Percentiles rank a stretch among this genome's conserved stretches.
These are phyloP conservation scores for Phyllosticta paracitricarpa DNA, from an alignment of 2,329 filamentous ascomycete genomes.

Conservation along the genomic window DNA sequence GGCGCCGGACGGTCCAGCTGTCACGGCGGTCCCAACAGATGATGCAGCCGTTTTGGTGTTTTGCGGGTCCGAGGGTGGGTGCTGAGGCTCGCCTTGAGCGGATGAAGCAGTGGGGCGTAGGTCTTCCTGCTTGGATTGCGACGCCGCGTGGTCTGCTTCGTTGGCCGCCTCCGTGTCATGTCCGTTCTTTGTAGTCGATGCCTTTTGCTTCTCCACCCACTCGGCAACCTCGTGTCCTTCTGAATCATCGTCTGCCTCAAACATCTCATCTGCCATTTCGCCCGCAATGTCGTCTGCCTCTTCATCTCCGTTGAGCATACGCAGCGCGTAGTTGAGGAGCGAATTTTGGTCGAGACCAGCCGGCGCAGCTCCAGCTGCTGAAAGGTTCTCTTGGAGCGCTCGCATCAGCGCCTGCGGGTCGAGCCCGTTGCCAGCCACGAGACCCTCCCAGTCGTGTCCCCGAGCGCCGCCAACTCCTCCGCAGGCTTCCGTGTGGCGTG, in stretches of 20 bases:
- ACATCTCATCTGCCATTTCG: constrained; percentile 33
- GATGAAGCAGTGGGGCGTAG: constrained; percentile 5
- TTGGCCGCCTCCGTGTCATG: neutral
- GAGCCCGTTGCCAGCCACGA: constrained; percentile 12
- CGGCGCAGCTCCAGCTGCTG: constrained; percentile 23
- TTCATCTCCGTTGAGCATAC: constrained; percentile 34
- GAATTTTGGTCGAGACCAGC: constrained; percentile 31
- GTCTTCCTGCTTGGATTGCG: neutral
- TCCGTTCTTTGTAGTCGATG: constrained; percentile 14
- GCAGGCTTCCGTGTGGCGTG: constrained; percentile 8
- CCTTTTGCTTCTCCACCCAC: constrained; percentile 11
- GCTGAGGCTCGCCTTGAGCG: neutral
- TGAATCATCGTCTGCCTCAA: constrained; percentile 21
- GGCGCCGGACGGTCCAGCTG: constrained; percentile 3
- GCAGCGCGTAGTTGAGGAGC: constrained; percentile 33
- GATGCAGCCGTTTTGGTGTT: constrained; percentile 1
- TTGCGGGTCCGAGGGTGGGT: neutral
- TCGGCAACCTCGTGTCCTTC: constrained; percentile 1
- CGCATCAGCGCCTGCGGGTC: constrained; percentile 13
- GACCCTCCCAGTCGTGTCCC: neutral
- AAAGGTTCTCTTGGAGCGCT: constrained; percentile 23
- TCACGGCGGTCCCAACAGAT: neutral
- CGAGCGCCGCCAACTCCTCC: constrained; percentile 7
- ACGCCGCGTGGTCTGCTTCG: neutral
- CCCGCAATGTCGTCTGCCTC: constrained; percentile 23